Percentiles rank a stretch among this genome's conserved stretches.
Conservation (phyloP, 2,329 filamentous ascomycete species). For the Bisporella sp. region DNA sequence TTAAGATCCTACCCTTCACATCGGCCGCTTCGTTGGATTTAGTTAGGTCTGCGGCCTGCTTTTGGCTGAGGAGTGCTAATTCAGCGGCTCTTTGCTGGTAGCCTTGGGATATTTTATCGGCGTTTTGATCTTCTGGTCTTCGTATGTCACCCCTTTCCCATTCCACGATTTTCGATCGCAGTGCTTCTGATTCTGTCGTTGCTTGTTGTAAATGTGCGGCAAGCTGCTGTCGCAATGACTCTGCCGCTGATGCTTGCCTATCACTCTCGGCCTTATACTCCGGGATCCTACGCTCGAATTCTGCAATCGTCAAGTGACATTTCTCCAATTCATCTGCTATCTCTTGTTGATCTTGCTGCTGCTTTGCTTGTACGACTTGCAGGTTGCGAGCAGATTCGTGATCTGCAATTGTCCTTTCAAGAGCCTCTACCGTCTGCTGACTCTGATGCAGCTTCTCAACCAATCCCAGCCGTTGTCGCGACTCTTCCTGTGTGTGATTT, state of each 20-base stretch:
- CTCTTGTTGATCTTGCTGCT: conserved; percentile 7
- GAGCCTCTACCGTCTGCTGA: conserved; percentile 8
- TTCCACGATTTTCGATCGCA: conserved; percentile 10
- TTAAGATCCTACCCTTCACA: conserved; percentile 11
- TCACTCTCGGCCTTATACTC: conserved; percentile 12
- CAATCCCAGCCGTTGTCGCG: conserved; percentile 5
- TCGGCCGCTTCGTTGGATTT: conserved; percentile 9
- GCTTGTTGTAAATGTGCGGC: conserved; percentile 10
- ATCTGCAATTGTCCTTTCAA: conserved; percentile 12
- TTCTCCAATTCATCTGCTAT: conserved; percentile 7
- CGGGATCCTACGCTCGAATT: conserved; percentile 11
- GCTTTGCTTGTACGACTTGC: conserved; percentile 8
- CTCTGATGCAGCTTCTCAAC: conserved; percentile 7
- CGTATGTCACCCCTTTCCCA: conserved; percentile 11
- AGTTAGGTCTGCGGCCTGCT: conserved; percentile 11
- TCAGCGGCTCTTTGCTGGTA: conserved; percentile 12
- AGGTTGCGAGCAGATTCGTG: conserved; percentile 9
- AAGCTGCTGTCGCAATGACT: conserved; percentile 13
- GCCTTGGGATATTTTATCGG: conserved; percentile 10
- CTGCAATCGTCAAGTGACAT: conserved; percentile 9
- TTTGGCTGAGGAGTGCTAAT: conserved; percentile 13
- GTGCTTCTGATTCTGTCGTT: conserved; percentile 9
- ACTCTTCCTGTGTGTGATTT: conserved; percentile 4
- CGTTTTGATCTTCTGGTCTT: conserved; percentile 12
- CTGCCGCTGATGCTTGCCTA: conserved; percentile 11